Evolutionary conservation across 2,329 filamentous ascomycete species (phyloP), one percentile per base, ranked within the genome.

Genomic region (Cercospora nicotianae): DNA sequence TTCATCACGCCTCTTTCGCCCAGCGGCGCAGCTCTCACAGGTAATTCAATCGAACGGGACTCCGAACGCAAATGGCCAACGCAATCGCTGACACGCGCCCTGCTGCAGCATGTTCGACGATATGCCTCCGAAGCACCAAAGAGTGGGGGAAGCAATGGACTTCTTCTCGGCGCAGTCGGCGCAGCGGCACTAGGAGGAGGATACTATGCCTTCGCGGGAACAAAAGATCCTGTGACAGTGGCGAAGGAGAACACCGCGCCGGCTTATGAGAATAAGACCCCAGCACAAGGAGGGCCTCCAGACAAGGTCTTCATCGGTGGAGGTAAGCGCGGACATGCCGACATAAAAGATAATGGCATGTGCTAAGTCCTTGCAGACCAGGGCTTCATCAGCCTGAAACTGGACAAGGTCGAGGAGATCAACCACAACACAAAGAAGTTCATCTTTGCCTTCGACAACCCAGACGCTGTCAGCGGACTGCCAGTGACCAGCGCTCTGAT

Each of bases 351-450:
- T 36, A 36, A 31, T 16, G 48, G 30, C n/a, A 53, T n/a, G 20
- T n/a, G 39, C 30, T 57, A 18, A 51, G n/a, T 66, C 30, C 6
- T 28, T 7, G 16, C 16, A 62, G 92, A 96, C 70, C 93, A 97
- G 82, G 94, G 93, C 73, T 98, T 93, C 82, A 80, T 97, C 71
- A 89, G 89, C 70, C 86, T 98, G 74, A 89, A 91, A 82, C 85
- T 98, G 66, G 87, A 92, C 66, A 88, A 90, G 65, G 87, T 93
- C 60, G 91, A 96, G 82, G 82, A 85, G 57, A 82, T 97, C 83
- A 97, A 93, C 85, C 91, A 94, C 86, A 98, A 98, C 86, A 96
- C 93, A 75, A 98, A 98, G 89, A 90, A 87, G 75, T 86, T 98
- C 79, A 89, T 91, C 75, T 98, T 99, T 82, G 89, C 90, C 76